Conservation (phyloP, 345 rosid genomes). For the Eucalyptus sp. region DNA sequence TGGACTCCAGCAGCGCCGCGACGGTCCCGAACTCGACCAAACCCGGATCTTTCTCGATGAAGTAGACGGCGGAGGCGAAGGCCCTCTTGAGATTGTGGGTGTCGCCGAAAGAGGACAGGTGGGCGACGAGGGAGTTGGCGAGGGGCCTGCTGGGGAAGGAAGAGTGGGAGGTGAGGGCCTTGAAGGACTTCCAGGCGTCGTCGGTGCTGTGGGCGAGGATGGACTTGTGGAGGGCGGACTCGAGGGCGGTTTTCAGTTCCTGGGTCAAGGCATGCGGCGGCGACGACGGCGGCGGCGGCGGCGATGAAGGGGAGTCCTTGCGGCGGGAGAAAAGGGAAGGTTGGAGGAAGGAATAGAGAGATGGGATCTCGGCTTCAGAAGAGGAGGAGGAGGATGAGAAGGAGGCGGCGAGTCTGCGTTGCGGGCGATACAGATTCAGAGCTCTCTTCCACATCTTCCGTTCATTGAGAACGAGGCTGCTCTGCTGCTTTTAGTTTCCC, state of each 20-base stretch:
- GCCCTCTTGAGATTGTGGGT: constrained; percentile 80
- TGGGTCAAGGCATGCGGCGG: constrained; percentile 27
- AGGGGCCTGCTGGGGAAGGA: constrained; percentile 45
- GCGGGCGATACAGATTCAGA: neutral
- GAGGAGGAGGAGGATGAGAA: neutral
- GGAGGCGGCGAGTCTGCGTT: constrained; percentile 10
- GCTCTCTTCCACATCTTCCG: neutral
- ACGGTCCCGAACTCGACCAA: constrained; percentile 46
- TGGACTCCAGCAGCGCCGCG: constrained; percentile 36
- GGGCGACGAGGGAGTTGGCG: constrained; percentile 58
- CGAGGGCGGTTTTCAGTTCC: constrained; percentile 28
- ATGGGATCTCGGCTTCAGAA: constrained; percentile 18
- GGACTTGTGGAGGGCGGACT: constrained; percentile 48
- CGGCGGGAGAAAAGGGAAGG: constrained; percentile 48
- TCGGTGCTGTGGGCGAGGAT: constrained; percentile 38
- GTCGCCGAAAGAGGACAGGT: constrained; percentile 36
- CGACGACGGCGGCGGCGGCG: neutral
- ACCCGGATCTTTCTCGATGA: constrained; percentile 51
- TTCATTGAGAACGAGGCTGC: neutral
- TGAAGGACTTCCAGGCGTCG: constrained; percentile 81
- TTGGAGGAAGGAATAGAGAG: constrained; percentile 73
- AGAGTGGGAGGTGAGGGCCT: constrained; percentile 43
- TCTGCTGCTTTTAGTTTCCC: neutral
- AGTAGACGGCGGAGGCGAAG: constrained; percentile 68
- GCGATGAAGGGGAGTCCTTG: neutral